Conservation (phyloP, 23 red algal genomes). For the Cyanidioschyzon merolae region DNA sequence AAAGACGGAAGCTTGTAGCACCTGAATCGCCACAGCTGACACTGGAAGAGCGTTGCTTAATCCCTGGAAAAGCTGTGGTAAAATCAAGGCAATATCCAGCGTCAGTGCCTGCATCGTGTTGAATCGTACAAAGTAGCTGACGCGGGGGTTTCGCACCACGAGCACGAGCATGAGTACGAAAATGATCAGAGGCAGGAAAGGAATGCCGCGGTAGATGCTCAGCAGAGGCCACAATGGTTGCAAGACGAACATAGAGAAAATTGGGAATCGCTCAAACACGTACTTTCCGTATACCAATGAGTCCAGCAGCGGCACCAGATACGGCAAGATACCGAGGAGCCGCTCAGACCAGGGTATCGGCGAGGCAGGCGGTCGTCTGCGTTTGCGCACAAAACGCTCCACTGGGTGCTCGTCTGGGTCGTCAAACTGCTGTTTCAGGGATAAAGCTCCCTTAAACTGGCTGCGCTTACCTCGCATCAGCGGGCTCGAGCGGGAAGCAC, state of each 20-base stretch:
- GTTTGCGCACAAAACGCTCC: neutral
- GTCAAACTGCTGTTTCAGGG: too few relatives aligned
- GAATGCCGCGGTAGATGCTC: slow-evolving; percentile 74
- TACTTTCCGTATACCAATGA: slow-evolving; percentile 76
- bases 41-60: neutral
- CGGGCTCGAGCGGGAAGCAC: too few relatives aligned
- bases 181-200: slow-evolving; percentile 79
- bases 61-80: slow-evolving; percentile 60
- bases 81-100: slow-evolving; percentile 80
- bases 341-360: slow-evolving; percentile 39
- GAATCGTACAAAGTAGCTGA: slow-evolving; percentile 79
- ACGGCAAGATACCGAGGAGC: slow-evolving; percentile 51
- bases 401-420: neutral
- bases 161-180: slow-evolving; percentile 67
- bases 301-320: slow-evolving; percentile 91
- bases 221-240: slow-evolving; percentile 57
- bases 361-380: neutral
- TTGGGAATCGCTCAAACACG: slow-evolving; percentile 61
- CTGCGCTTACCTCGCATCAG: too few relatives aligned
- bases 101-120: slow-evolving; percentile 94
- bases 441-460: too few relatives aligned
- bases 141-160: slow-evolving; percentile 59
- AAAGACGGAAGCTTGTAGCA: slow-evolving; percentile 47
- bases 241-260: slow-evolving; percentile 40
- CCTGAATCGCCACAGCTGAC: slow-evolving; percentile 17